A percentile compares a stretch with the other conserved stretches of the same genome.
Conservation (phyloP, 2,329 filamentous ascomycete genomes). For the Arthrobotrys megalospora region DNA sequence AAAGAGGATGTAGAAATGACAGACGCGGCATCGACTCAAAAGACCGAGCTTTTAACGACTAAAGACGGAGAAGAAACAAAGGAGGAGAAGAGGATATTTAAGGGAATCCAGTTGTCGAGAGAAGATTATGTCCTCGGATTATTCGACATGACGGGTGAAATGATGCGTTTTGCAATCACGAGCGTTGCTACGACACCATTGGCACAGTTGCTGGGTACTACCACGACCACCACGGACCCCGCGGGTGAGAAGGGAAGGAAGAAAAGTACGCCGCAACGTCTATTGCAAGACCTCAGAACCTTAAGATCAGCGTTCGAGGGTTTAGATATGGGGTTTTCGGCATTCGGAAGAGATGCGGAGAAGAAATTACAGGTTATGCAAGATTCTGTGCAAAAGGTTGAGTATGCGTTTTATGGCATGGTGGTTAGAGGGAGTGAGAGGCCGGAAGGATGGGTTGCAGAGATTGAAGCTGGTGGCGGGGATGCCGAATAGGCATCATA, state of each 20-base stretch:
- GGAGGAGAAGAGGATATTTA: conserved; percentile 65
- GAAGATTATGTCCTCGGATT: conserved; percentile 92
- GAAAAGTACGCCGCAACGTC: conserved; percentile 40
- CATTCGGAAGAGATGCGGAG: conserved; percentile 84
- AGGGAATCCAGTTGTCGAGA: conserved; percentile 77
- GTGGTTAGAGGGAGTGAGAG: conserved; percentile 88
- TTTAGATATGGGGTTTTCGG: conserved; percentile 70
- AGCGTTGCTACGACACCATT: conserved; percentile 78
- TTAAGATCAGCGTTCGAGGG: conserved; percentile 69
- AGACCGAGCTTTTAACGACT: neutral
- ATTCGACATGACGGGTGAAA: conserved; percentile 93
- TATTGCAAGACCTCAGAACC: conserved; percentile 58
- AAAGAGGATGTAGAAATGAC: conserved; percentile 60
- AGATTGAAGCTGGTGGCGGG: conserved; percentile 71
- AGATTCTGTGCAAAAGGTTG: conserved; percentile 92
- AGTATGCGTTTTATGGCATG: conserved; percentile 88
- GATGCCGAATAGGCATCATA: neutral
- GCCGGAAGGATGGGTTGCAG: conserved; percentile 92
- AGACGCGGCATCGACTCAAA: conserved; percentile 17
- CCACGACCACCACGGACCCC: conserved; percentile 65
- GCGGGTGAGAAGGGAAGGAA: conserved; percentile 59
- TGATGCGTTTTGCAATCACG: conserved; percentile 97
- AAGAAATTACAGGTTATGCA: conserved; percentile 91
- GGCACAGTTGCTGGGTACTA: conserved; percentile 69
- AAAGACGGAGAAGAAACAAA: conserved; percentile 2